A percentile compares a stretch with the other conserved stretches of the same genome.
These are phyloP conservation scores for Jatropha podagrica DNA, from an alignment of 441 rosid species.

Conservation along the genomic window DNA sequence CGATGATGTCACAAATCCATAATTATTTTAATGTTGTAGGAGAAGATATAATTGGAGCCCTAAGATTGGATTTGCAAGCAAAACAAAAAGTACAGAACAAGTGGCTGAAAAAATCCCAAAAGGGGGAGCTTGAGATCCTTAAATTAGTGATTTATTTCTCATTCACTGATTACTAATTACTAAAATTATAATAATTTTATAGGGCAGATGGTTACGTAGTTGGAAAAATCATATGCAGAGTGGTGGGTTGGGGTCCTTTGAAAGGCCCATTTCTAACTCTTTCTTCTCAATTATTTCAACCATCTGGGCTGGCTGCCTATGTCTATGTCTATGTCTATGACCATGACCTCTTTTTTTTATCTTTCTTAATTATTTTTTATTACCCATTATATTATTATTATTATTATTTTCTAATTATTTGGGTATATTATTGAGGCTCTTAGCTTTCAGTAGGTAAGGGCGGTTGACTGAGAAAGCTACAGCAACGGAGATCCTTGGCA, in stretches of 20 bases:
- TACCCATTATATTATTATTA: neutral
- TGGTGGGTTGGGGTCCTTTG: conserved; percentile 15
- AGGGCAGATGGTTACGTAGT: conserved; percentile 28
- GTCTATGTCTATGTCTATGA: conserved; percentile 18
- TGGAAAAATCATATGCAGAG: conserved; percentile 14
- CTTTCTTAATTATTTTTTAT: neutral
- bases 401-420: neutral
- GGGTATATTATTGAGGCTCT: neutral
- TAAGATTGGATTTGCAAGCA: conserved; percentile 12
- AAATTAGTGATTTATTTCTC: conserved; percentile 20
- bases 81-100: conserved; percentile 23
- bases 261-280: conserved; percentile 24
- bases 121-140: too few relatives aligned
- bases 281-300: conserved; percentile 40
- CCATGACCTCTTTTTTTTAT: conserved; percentile 17
- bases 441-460: conserved; percentile 27
- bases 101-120: neutral
- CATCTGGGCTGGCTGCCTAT: conserved; percentile 28
- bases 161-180: neutral
- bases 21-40: neutral
- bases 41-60: conserved; percentile 33
- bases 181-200: neutral
- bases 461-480: conserved; percentile 41
- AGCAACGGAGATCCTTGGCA: conserved; percentile 16
- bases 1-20: neutral